Evolutionary conservation across 2,329 filamentous ascomycete species (phyloP).

Genomic region (Gremmenia infestans): DNA sequence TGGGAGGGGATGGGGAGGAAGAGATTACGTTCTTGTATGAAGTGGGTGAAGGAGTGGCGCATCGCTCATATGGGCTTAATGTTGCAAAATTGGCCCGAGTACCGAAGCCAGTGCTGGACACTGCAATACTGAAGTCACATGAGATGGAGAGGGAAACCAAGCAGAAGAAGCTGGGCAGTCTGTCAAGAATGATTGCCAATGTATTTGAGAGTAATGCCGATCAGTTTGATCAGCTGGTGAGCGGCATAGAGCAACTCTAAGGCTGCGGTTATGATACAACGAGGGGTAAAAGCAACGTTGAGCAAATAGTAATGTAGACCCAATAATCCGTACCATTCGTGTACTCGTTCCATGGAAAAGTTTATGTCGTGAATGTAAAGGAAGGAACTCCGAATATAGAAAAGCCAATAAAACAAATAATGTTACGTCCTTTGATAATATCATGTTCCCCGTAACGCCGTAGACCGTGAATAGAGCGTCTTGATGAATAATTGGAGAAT

Average conservation of each 20-base stretch:
- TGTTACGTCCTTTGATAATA: not conserved
- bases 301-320: conserved; percentile 17
- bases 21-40: conserved; percentile 95
- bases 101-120: conserved; percentile 69
- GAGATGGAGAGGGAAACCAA: conserved; percentile 74
- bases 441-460: not conserved
- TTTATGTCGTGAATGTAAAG: conserved; percentile 1
- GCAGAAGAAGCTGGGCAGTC: conserved; percentile 48
- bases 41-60: conserved; percentile 83
- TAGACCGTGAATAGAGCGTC: not conserved
- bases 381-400: not conserved
- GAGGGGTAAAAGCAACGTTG: conserved; percentile 2
- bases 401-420: conserved; percentile 1
- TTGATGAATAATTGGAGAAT: not conserved
- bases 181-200: conserved; percentile 25
- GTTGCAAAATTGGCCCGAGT: conserved; percentile 83
- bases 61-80: conserved; percentile 91
- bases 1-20: conserved; percentile 48
- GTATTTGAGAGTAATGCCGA: conserved; percentile 20
- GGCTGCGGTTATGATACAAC: conserved; percentile 5
- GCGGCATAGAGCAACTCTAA: conserved; percentile 54
- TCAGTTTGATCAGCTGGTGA: conserved; percentile 26
- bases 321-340: conserved; percentile 1
- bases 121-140: conserved; percentile 72
- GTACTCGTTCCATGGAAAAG: not conserved